Evolutionary conservation across 441 rosid genomes (phyloP), one percentile per base, ranked within the genome.

Genomic region (Eruca vesicaria): DNA sequence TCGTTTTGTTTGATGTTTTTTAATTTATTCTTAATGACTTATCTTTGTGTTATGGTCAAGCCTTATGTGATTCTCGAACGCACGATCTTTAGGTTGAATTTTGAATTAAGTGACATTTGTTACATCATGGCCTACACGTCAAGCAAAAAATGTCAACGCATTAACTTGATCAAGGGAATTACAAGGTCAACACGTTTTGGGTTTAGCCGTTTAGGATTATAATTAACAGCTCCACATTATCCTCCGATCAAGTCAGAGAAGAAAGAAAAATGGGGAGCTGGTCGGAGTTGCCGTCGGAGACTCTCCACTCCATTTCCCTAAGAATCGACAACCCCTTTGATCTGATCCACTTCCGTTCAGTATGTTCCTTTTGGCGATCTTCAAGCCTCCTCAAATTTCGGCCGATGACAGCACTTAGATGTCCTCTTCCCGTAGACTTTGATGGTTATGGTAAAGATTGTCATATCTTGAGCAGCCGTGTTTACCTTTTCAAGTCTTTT

Each of bases 321-420:
- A 16, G 23, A 50, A 16, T 18, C 56, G 56, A 18, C 56, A 50
- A 50, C 23, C 23, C 7, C 59, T 55, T 55, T 55, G 59, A 55
- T 55, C 59, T 55, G 59, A 55, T 55, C 59, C 60, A 55, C 60
- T 55, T 55, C 29, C 31, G 60, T 29, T 55, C 60, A 21, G 60
- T 55, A 55, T 55, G 60, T 55, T 55, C 60, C 9, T 21, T 23
- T 55, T 23, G 60, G 32, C 60, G 60, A 21, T 56, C 60, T n/a
- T 56, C 32, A 21, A 56, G 60, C 29, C 31, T 56, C 60, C 15
- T 56, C 57, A 52, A 18, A 56, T 5, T 10, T 55, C 59, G 29
- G 21, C 59, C 15, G 29, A 20, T 0, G 29, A 55, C 15, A 20
- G 1, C 31, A 20, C 59, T 10, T 55, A 55, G 8, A 5, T 53